These are phyloP conservation scores for Ambrosia hybrid DNA, from an alignment of 140 eudicot genomes.

Conservation along the genomic window DNA sequence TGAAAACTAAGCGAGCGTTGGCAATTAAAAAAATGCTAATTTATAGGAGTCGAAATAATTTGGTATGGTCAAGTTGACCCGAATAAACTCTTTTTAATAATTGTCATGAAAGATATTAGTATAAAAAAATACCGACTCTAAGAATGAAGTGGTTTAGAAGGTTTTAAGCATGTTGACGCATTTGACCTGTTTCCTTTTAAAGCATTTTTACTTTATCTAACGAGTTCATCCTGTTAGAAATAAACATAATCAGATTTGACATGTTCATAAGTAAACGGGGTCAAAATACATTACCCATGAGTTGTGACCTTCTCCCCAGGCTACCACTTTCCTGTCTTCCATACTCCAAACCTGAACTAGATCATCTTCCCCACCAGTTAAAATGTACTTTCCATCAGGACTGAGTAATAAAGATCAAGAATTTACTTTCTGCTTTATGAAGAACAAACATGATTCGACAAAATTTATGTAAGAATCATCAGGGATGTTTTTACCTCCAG, in stretches of 20 bases:
- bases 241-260: not conserved
- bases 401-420: conserved; percentile 35
- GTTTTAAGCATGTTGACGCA: not conserved
- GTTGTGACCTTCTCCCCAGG: conserved; percentile 98
- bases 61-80: no score
- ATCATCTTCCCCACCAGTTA: conserved; percentile 96
- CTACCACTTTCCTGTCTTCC: conserved; percentile 90
- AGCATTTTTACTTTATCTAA: not conserved
- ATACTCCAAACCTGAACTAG: conserved; percentile 98
- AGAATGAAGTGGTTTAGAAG: not conserved
- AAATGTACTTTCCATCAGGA: conserved; percentile 78
- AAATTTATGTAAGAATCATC: conserved; percentile 21
- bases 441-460: conserved; percentile 10
- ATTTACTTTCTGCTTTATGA: not conserved
- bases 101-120: no score
- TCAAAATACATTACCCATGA: conserved; percentile 66
- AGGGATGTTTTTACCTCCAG: conserved; percentile 64
- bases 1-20: conserved; percentile 14
- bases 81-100: no score
- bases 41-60: not conserved
- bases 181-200: no score
- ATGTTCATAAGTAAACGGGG: not conserved
- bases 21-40: not conserved
- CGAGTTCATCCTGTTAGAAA: not conserved
- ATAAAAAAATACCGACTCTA: not conserved